Percentiles rank a stretch among this genome's conserved stretches.
phyloP scores from a whole-genome alignment of 352 stramenopile genomes.

The Phytophthora fragariaefolia region DNA sequence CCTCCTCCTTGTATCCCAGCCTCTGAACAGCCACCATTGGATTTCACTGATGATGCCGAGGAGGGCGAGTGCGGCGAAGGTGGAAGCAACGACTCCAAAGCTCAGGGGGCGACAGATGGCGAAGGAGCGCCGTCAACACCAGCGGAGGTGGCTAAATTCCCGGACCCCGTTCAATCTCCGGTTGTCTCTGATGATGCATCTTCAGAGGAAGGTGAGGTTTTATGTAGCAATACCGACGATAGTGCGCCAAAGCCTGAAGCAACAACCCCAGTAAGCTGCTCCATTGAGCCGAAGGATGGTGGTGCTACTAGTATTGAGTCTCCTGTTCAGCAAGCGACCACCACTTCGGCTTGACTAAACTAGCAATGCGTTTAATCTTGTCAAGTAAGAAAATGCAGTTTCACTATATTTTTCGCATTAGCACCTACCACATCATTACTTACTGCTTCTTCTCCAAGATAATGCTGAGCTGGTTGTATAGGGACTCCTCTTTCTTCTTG shows the following conservation, averaged over 20 bases:
- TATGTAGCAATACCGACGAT: constrained; percentile 7
- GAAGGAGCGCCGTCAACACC: constrained; percentile 1
- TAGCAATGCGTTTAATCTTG: constrained; percentile 24
- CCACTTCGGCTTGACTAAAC: constrained; percentile 32
- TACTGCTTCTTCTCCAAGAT: constrained; percentile 82
- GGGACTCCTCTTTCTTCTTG: constrained; percentile 83
- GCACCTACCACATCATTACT: constrained; percentile 32
- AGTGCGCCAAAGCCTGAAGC: constrained; percentile 6
- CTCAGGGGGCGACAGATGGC: background rate
- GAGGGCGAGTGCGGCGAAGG: background rate
- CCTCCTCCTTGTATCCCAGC: constrained; percentile 31
- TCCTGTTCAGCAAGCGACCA: constrained; percentile 33
- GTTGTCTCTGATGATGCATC: constrained; percentile 35
- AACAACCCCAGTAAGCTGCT: constrained; percentile 16
- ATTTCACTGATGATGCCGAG: constrained; percentile 34
- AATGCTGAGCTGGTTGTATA: constrained; percentile 89
- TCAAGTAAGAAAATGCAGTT: constrained; percentile 36
- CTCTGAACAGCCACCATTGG: constrained; percentile 36
- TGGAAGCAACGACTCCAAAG: background rate
- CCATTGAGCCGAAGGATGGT: constrained; percentile 8
- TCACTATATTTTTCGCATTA: constrained; percentile 7
- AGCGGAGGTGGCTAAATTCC: too few relatives aligned
- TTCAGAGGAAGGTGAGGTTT: constrained; percentile 20
- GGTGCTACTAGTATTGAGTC: constrained; percentile 17
- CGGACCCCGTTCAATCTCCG: constrained; percentile 19